These are phyloP conservation scores for Candida bentonensis DNA, from an alignment of 805 yeast genomes.

Conservation along the genomic window DNA sequence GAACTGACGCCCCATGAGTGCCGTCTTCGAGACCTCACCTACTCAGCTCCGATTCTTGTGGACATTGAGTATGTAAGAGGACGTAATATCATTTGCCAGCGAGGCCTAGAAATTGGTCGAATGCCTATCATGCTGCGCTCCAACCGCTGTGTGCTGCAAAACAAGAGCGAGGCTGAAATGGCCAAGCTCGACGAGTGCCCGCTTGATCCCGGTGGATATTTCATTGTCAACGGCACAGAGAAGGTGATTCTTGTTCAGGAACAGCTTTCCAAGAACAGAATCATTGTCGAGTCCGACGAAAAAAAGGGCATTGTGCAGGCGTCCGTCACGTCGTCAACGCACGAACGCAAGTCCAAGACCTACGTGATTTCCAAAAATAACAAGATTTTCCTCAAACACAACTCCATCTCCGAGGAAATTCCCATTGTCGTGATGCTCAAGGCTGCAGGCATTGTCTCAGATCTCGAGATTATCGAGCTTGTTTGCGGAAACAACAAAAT, in stretches of 20 bases:
- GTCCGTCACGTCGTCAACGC: conserved; percentile 94
- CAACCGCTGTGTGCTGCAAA: conserved; percentile 76
- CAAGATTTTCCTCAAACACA: conserved; percentile 82
- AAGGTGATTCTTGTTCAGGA: conserved; percentile 95
- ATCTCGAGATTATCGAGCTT: conserved; percentile 81
- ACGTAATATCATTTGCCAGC: conserved; percentile 74
- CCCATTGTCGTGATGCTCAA: conserved; percentile 88
- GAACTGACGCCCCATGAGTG: conserved; percentile 74
- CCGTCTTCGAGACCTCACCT: conserved; percentile 83
- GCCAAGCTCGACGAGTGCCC: conserved; percentile 89
- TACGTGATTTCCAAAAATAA: conserved; percentile 88
- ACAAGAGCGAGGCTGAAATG: conserved; percentile 69
- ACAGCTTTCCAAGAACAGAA: conserved; percentile 91
- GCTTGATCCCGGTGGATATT: conserved; percentile 96
- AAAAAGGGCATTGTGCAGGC: conserved; percentile 92
- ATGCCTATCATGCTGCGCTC: conserved; percentile 98
- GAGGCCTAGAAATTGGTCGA: conserved; percentile 87
- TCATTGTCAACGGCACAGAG: conserved; percentile 95
- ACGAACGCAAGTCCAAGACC: conserved; percentile 94
- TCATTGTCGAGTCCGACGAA: conserved; percentile 94
- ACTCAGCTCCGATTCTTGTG: conserved; percentile 88
- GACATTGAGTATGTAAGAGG: conserved; percentile 97
- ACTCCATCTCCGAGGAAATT: conserved; percentile 87
- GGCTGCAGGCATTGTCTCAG: conserved; percentile 90
- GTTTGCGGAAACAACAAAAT: conserved; percentile 83